Evolutionary conservation across 2,329 filamentous ascomycete genomes (phyloP).

Genomic region (Phaeosphaeria sp.): DNA sequence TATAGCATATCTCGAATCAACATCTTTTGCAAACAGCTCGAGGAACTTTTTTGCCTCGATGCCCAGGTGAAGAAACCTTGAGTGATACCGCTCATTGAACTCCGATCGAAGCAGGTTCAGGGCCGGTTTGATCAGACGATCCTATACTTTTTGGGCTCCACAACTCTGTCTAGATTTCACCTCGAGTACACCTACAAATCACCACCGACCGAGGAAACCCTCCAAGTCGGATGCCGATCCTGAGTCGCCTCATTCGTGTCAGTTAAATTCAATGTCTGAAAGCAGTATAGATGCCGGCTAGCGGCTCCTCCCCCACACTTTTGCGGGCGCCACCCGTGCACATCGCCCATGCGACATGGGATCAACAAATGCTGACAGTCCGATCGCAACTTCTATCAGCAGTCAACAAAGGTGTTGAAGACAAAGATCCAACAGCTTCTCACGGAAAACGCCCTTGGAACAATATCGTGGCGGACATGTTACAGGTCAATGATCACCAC

Average conservation of each 20-base stretch:
- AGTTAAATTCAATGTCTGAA: not conserved
- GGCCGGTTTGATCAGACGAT: not conserved
- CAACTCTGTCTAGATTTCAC: too few species aligned
- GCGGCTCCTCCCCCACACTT: slow-evolving; percentile 10
- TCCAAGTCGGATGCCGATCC: not conserved
- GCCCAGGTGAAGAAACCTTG: not conserved
- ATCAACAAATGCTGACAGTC: not conserved
- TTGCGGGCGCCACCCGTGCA: not conserved
- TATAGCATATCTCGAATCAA: not conserved
- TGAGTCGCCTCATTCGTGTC: slow-evolving; percentile 3
- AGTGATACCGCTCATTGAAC: not conserved
- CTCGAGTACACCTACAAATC: too few species aligned
- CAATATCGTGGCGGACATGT: too few species aligned
- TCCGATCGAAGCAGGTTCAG: not conserved
- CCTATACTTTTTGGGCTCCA: not conserved
- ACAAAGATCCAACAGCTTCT: too few species aligned
- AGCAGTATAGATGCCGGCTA: slow-evolving; percentile 6
- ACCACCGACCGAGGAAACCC: too few species aligned
- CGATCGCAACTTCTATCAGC: too few species aligned
- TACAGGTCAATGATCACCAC: too few species aligned
- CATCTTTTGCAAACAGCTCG: not conserved
- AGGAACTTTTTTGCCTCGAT: not conserved
- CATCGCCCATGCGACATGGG: not conserved
- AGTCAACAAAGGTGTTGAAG: too few species aligned
- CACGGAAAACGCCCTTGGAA: too few species aligned